Base-by-base conservation (phyloP, 2,329 filamentous ascomycete genomes). In the Microcyclosporella mali region DNA sequence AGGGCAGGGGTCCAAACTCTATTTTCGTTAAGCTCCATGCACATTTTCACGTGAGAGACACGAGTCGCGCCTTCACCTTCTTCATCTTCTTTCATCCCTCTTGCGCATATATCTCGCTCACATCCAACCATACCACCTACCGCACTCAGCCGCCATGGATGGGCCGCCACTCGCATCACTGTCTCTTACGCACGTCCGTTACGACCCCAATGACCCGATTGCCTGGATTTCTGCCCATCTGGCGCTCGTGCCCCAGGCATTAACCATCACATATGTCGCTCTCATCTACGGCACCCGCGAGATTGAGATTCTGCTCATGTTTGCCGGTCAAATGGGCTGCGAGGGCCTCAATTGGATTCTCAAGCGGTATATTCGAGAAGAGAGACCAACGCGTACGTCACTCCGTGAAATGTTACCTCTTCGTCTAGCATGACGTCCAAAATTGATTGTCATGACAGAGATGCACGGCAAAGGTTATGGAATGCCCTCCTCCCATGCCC, bases 401-500 rank as follows among this genome's bases (percentile, higher is more conserved):
- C 17, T 14, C 30, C n/a, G n/a, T n/a, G n/a, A 28, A 15, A 37
- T 12, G 2, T 6, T 6, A 31, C 17, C 2, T 4, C 15, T 37
- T 14, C 11, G 8, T 27, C 10, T 16, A n/a, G 17, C n/a, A 27
- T 11, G 33, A 21, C 18, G 33, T 15, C 10, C 6, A 17, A 15
- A 9, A 17, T 35, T 17, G 34, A 41, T 49, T 29, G 40, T 37
- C 15, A 17, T 3, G 4, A 17, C 53, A 81, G 78, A 78, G 66
- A 79, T 82, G 72, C 81, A 89, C 60, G 79, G 88, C 43, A 94
- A 94, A 66, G 92, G 92, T 51, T 98, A 98, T 62, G 94, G 92
- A 56, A 98, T 98, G 94, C 92, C 92, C 9, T 82, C 79, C 6
- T 95, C 89, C 29, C 92, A 98, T 68, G 85, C 92, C 7, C 92